A percentile compares a stretch with the other conserved stretches of the same genome.
phyloP scores from a whole-genome alignment of 495 filamentous ascomycete genomes.

The Podospora appendiculata region DNA sequence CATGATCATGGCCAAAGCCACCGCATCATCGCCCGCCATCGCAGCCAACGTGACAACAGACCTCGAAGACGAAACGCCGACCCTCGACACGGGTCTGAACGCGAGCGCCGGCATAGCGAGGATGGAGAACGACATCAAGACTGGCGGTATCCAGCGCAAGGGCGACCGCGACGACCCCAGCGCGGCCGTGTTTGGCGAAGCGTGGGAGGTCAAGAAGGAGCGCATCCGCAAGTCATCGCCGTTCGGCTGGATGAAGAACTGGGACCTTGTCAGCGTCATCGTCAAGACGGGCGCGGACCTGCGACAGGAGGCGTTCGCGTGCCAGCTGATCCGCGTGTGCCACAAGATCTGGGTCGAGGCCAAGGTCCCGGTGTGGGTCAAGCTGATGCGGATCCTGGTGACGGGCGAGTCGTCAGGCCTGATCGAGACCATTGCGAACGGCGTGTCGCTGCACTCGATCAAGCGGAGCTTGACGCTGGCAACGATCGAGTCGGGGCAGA shows the following conservation, averaged over 20 bases:
- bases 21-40: slow-evolving; percentile 32
- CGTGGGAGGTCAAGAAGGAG: slow-evolving; percentile 68
- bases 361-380: slow-evolving; percentile 67
- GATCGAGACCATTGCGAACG: slow-evolving; percentile 75
- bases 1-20: slow-evolving; percentile 56
- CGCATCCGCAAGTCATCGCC: slow-evolving; percentile 67
- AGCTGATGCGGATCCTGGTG: slow-evolving; percentile 71
- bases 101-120: slow-evolving; percentile 60
- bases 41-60: slow-evolving; percentile 19
- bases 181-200: slow-evolving; percentile 71
- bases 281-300: slow-evolving; percentile 73
- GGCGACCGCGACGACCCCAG: slow-evolving; percentile 75
- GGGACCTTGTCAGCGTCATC: slow-evolving; percentile 73
- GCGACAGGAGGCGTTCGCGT: slow-evolving; percentile 70
- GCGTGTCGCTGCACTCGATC: slow-evolving; percentile 66
- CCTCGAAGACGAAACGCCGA: slow-evolving; percentile 33
- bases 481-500: slow-evolving; percentile 54
- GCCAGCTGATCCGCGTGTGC: slow-evolving; percentile 67
- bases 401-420: slow-evolving; percentile 71
- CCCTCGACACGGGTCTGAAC: slow-evolving; percentile 48
- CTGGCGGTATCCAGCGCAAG: slow-evolving; percentile 64
- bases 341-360: slow-evolving; percentile 68
- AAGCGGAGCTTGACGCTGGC: slow-evolving; percentile 67
- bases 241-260: slow-evolving; percentile 72
- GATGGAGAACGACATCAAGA: slow-evolving; percentile 78